Conservation (phyloP, 2,329 filamentous ascomycete species). For the Colletotrichum sp. region DNA sequence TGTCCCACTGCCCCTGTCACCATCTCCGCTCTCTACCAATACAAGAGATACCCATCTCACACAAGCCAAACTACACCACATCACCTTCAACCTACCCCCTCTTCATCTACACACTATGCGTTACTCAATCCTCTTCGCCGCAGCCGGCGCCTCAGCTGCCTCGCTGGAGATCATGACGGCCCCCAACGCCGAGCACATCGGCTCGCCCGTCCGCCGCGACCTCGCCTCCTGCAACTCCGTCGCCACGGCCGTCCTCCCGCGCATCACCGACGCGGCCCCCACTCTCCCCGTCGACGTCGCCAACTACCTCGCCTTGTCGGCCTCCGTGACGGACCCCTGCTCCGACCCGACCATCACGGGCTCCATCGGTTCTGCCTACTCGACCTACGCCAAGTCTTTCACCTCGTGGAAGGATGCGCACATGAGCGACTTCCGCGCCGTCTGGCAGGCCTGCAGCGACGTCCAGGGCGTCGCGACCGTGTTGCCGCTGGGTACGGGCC, state of each 20-base stretch:
- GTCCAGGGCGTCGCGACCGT: slow-evolving; percentile 24
- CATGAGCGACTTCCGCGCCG: slow-evolving; percentile 19
- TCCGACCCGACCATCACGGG: slow-evolving; percentile 30
- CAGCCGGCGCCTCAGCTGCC: background rate
- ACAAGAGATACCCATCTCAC: background rate
- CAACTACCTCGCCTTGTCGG: slow-evolving; percentile 25
- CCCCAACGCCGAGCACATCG: background rate
- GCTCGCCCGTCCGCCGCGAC: background rate
- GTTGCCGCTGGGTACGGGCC: background rate
- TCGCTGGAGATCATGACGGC: background rate
- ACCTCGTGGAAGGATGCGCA: slow-evolving; percentile 27
- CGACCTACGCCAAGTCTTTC: slow-evolving; percentile 24
- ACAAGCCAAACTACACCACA: background rate
- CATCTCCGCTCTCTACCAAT: background rate
- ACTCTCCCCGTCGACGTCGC: slow-evolving; percentile 22
- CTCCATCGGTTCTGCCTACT: slow-evolving; percentile 28
- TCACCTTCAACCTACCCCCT: background rate
- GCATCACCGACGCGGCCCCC: slow-evolving; percentile 24
- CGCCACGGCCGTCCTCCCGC: slow-evolving; percentile 23
- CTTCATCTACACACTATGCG: background rate
- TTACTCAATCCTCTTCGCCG: background rate
- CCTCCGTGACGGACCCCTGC: slow-evolving; percentile 26
- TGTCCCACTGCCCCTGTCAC: background rate
- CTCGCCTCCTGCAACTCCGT: slow-evolving; percentile 18
- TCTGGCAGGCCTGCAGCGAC: slow-evolving; percentile 31